These are phyloP conservation scores for Citrus australasica DNA, from an alignment of 345 rosid species.

Conservation along the genomic window DNA sequence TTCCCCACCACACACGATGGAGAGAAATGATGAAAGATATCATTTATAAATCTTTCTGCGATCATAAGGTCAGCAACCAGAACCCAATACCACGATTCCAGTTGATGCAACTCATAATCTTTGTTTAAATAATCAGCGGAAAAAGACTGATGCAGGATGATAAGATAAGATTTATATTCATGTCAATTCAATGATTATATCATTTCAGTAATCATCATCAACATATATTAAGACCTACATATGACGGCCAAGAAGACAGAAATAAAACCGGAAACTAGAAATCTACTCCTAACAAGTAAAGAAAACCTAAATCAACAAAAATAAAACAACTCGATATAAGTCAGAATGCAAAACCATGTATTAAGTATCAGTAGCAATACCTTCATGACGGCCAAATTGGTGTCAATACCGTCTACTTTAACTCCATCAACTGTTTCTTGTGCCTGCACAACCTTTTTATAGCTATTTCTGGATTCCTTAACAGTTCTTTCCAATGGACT, in stretches of 20 bases:
- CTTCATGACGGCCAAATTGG: conserved; percentile 99
- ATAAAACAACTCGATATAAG: neutral
- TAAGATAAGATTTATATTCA: neutral
- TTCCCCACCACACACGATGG: neutral
- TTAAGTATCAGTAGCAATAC: conserved; percentile 32
- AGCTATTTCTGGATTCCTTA: conserved; percentile 74
- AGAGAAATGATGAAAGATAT: neutral
- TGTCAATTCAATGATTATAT: neutral
- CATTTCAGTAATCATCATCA: neutral
- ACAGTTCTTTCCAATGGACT: conserved; percentile 75
- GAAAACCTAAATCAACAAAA: neutral
- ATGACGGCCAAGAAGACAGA: neutral
- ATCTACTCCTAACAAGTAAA: neutral
- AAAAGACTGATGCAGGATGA: neutral
- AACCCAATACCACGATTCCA: neutral
- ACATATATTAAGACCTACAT: neutral
- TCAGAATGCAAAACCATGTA: conserved; percentile 4
- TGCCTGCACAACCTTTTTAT: conserved; percentile 69
- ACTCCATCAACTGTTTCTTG: conserved; percentile 89
- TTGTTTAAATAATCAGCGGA: neutral
- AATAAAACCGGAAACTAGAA: neutral
- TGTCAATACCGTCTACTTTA: conserved; percentile 89
- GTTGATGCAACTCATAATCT: neutral
- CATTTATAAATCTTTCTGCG: neutral
- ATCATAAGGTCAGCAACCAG: neutral